phyloP scores from a whole-genome alignment of 2,329 filamentous ascomycete species.

The Sclerotinia minor region DNA sequence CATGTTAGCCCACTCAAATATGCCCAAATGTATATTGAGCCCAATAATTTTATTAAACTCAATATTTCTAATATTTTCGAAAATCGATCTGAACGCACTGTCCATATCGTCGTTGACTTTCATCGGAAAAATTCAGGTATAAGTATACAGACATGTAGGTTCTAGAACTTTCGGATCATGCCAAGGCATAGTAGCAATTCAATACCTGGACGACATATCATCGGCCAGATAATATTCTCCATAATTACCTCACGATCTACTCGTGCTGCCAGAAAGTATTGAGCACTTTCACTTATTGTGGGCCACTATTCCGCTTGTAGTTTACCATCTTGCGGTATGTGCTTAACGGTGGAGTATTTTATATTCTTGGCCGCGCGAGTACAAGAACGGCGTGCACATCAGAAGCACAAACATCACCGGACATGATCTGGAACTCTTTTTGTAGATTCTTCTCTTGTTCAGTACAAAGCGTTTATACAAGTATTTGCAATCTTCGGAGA shows the following conservation, averaged over 20 bases:
- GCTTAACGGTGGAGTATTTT: too few relatives aligned
- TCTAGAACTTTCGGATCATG: neutral
- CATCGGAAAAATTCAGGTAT: neutral
- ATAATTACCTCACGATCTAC: neutral
- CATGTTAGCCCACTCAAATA: too few relatives aligned
- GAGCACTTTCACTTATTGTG: too few relatives aligned
- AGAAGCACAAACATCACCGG: neutral
- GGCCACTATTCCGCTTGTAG: too few relatives aligned
- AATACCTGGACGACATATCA: neutral
- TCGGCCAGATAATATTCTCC: neutral
- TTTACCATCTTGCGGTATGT: too few relatives aligned
- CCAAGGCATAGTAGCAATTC: neutral
- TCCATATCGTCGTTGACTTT: neutral
- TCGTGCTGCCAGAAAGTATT: too few relatives aligned
- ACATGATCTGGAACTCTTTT: neutral
- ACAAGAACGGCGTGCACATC: neutral
- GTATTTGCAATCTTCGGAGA: constrained; percentile 13
- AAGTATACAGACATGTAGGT: too few relatives aligned
- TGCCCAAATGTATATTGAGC: too few relatives aligned
- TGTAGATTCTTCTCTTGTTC: neutral
- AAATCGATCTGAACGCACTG: too few relatives aligned
- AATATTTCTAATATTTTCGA: too few relatives aligned
- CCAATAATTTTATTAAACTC: too few relatives aligned
- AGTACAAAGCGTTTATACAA: neutral
- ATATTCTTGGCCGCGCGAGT: too few relatives aligned